Evolutionary conservation across 148 eudicot species (phyloP).

Genomic region (Rhododendron henanense): DNA sequence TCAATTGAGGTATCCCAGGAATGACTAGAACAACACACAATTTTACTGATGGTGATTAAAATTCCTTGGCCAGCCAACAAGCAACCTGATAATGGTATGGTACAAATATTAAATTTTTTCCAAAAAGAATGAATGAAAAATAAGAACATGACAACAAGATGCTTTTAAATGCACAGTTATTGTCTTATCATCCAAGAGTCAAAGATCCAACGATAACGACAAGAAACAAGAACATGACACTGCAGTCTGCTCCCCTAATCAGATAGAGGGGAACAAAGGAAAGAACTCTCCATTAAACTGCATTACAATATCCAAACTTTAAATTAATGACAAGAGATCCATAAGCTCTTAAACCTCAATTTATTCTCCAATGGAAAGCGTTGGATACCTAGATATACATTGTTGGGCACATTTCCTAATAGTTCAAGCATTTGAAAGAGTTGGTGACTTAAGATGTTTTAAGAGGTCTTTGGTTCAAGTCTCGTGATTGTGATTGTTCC

Average conservation of each 20-base stretch:
- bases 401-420: neutral
- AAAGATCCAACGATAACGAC: neutral
- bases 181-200: neutral
- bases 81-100: neutral
- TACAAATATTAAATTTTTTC: neutral
- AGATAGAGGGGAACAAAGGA: neutral
- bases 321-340: neutral
- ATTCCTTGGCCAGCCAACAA: conserved; percentile 1
- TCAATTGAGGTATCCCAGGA: neutral
- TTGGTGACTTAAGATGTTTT: neutral
- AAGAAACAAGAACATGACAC: neutral
- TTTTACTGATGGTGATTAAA: neutral
- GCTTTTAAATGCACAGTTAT: neutral
- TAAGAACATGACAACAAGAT: neutral
- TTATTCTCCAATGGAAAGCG: neutral
- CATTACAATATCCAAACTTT: neutral
- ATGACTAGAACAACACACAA: neutral
- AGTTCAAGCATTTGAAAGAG: neutral
- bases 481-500: neutral
- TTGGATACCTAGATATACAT: neutral
- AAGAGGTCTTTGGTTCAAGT: neutral
- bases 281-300: neutral
- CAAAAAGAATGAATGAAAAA: neutral
- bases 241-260: neutral
- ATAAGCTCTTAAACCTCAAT: neutral